phyloP scores from a whole-genome alignment of 768 basidiomycete species.

The Russula lepida region DNA sequence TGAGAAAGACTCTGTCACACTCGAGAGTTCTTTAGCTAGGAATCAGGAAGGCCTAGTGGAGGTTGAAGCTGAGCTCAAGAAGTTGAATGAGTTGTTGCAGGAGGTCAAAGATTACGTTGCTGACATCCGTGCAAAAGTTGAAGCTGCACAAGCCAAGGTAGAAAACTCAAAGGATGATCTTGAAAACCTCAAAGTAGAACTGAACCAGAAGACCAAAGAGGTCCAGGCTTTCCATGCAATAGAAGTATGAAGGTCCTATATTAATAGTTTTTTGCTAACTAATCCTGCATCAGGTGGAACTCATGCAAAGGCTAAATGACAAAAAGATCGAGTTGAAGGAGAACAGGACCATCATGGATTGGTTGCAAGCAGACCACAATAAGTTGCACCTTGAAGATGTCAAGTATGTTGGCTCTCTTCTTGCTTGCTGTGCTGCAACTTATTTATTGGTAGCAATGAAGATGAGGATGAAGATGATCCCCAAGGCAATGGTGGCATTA shows the following conservation, averaged over 20 bases:
- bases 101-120: slow-evolving; percentile 52
- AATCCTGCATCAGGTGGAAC: slow-evolving; percentile 49
- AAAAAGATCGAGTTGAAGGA: slow-evolving; percentile 48
- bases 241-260: slow-evolving; percentile 50
- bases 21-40: slow-evolving; percentile 45
- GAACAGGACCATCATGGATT: slow-evolving; percentile 47
- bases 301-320: slow-evolving; percentile 68
- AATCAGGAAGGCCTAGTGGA: slow-evolving; percentile 51
- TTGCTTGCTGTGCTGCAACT: neutral
- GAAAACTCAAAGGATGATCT: slow-evolving; percentile 80
- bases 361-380: slow-evolving; percentile 63
- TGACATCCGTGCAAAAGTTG: slow-evolving; percentile 56
- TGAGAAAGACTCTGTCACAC: slow-evolving; percentile 71
- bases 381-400: slow-evolving; percentile 73
- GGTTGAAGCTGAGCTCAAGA: slow-evolving; percentile 55
- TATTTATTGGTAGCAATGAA: slow-evolving; percentile 41
- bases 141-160: slow-evolving; percentile 64
- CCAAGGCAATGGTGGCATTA: slow-evolving; percentile 21
- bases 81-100: slow-evolving; percentile 50
- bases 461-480: slow-evolving; percentile 47
- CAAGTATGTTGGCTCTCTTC: slow-evolving; percentile 50
- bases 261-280: neutral
- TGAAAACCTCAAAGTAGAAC: slow-evolving; percentile 60
- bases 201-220: slow-evolving; percentile 66
- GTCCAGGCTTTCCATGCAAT: slow-evolving; percentile 76